Evolutionary conservation across 106 monocot species (phyloP).

Genomic region (Allium fistulosum): DNA sequence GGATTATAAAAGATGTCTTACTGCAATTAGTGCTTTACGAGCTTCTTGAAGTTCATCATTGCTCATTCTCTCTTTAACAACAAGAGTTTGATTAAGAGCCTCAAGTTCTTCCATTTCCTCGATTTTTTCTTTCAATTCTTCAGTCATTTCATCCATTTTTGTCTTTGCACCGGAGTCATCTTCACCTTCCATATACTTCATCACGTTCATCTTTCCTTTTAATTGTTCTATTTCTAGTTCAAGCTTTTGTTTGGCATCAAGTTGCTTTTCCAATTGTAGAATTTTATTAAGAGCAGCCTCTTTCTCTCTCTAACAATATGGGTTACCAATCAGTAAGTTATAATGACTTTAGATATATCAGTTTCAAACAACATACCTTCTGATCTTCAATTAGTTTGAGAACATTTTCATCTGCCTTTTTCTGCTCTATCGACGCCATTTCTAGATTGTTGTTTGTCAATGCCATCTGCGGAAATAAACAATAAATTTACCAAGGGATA

Average conservation of each 20-base stretch:
- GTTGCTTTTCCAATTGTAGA: constrained; percentile 46
- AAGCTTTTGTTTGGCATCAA: constrained; percentile 62
- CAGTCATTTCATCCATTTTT: constrained; percentile 51
- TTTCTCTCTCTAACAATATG: constrained; percentile 45
- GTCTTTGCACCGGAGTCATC: constrained; percentile 36
- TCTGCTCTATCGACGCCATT: constrained; percentile 44
- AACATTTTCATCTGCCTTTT: constrained; percentile 48
- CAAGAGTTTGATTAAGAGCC: constrained; percentile 38
- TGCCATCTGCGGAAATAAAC: constrained; percentile 28
- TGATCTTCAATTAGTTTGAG: constrained; percentile 56
- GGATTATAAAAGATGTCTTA: constrained; percentile 6
- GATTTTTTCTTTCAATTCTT: constrained; percentile 54
- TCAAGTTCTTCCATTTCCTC: constrained; percentile 70
- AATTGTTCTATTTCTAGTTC: constrained; percentile 68
- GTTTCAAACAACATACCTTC: constrained; percentile 27
- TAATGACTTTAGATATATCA: not conserved
- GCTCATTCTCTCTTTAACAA: constrained; percentile 45
- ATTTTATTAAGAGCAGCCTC: constrained; percentile 49
- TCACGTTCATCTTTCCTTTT: constrained; percentile 48
- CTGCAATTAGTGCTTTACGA: constrained; percentile 52
- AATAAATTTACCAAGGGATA: constrained; percentile 6
- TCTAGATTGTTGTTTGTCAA: constrained; percentile 36
- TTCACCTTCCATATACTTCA: constrained; percentile 55
- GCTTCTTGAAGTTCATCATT: constrained; percentile 73
- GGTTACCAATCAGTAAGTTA: not conserved